A percentile compares a stretch with the other conserved stretches of the same genome.
phyloP scores from a whole-genome alignment of 768 basidiomycete species.

The Russula olivacea region DNA sequence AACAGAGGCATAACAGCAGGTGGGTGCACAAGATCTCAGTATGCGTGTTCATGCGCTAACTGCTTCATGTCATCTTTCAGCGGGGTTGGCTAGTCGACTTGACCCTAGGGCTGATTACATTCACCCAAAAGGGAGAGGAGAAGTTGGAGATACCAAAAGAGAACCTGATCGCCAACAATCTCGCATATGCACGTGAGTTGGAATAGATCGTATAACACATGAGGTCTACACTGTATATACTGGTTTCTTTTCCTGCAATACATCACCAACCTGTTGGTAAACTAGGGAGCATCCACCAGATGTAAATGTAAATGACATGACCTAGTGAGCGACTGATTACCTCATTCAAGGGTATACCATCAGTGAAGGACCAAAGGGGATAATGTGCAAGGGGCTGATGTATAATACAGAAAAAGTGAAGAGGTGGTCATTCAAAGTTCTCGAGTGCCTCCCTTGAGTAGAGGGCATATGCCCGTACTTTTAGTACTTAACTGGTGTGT shows the following conservation, averaged over 20 bases:
- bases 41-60: not conserved
- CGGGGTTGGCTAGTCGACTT: slow-evolving; percentile 83
- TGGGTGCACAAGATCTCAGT: slow-evolving; percentile 32
- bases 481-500: no score
- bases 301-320: not conserved
- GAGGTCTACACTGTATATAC: slow-evolving; percentile 11
- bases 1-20: no score
- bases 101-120: slow-evolving; percentile 60
- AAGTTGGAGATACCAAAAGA: slow-evolving; percentile 80
- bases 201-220: slow-evolving; percentile 76
- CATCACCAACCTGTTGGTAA: not conserved
- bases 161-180: slow-evolving; percentile 70
- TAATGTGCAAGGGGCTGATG: slow-evolving; percentile 17
- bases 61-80: slow-evolving; percentile 36
- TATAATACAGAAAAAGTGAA: slow-evolving; percentile 27
- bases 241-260: slow-evolving; percentile 27
- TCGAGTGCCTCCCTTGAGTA: slow-evolving; percentile 83
- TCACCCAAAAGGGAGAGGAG: slow-evolving; percentile 77
- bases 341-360: not conserved
- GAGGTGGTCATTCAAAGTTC: slow-evolving; percentile 44
- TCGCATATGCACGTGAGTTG: slow-evolving; percentile 79
- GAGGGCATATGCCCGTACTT: no score
- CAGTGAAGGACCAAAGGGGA: not conserved
- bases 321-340: not conserved
- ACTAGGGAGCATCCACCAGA: not conserved